phyloP scores from a whole-genome alignment of 2,329 filamentous ascomycete genomes.

The Colletotrichum gloeosporioides region DNA sequence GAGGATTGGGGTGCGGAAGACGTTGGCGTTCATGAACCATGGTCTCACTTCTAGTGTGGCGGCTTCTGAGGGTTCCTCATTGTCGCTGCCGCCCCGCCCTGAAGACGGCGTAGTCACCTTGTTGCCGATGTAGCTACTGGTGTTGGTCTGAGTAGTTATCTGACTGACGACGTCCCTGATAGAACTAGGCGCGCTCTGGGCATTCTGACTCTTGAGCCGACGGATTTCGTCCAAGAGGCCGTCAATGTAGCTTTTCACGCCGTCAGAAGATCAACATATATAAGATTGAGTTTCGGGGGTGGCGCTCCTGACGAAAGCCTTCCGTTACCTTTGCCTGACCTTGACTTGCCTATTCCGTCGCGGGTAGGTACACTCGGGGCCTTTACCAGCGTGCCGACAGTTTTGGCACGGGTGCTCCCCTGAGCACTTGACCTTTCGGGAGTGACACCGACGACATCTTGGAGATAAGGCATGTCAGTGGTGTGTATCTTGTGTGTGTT shows the following conservation, averaged over 20 bases:
- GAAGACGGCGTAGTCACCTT: not conserved
- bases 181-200: not conserved
- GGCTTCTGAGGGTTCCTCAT: not conserved
- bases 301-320: slow-evolving; percentile 24
- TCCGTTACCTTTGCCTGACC: slow-evolving; percentile 35
- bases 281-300: not conserved
- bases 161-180: not conserved
- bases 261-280: not conserved
- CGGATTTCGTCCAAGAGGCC: slow-evolving; percentile 37
- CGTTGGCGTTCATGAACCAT: slow-evolving; percentile 38
- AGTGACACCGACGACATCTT: slow-evolving; percentile 33
- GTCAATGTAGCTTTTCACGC: slow-evolving; percentile 35
- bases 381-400: slow-evolving; percentile 34
- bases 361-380: slow-evolving; percentile 36
- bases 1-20: slow-evolving; percentile 36
- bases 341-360: slow-evolving; percentile 36
- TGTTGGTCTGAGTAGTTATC: not conserved
- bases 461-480: not conserved
- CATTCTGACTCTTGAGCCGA: slow-evolving; percentile 28
- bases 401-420: slow-evolving; percentile 37
- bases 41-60: slow-evolving; percentile 25
- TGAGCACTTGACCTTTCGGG: slow-evolving; percentile 39
- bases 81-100: not conserved
- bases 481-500: not conserved
- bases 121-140: not conserved